A percentile compares a stretch with the other conserved stretches of the same genome.
Conservation (phyloP, 1,284 basidiomycete genomes). For the Melanopsichium pennsylvanicum region DNA sequence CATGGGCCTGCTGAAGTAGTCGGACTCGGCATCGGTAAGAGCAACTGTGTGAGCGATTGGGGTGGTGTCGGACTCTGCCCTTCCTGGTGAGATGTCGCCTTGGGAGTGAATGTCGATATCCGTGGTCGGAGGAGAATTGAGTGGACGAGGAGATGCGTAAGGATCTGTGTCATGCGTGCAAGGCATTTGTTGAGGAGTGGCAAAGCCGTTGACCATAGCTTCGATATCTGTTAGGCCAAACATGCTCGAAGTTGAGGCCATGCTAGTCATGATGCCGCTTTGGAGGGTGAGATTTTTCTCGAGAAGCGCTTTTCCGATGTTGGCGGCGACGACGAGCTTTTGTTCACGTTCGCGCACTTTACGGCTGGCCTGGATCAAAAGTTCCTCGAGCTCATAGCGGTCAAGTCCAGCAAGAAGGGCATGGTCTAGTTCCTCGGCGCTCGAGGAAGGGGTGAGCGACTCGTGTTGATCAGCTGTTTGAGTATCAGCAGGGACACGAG, state of each 20-base stretch:
- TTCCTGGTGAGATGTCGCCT: constrained; percentile 13
- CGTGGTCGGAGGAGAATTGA: constrained; percentile 51
- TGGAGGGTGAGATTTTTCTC: constrained; percentile 57
- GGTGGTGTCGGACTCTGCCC: constrained; percentile 19
- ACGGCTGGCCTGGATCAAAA: constrained; percentile 52
- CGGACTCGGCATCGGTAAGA: constrained; percentile 2
- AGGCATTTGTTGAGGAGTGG: not conserved
- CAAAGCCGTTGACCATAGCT: constrained; percentile 24
- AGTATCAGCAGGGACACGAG: no score
- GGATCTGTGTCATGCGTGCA: not conserved
- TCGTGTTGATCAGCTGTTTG: not conserved
- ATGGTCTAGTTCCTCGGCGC: constrained; percentile 27
- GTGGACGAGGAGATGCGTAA: constrained; percentile 1
- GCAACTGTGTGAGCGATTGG: constrained; percentile 14
- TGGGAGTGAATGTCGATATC: constrained; percentile 27
- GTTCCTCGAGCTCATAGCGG: constrained; percentile 51
- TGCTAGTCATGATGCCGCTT: constrained; percentile 46
- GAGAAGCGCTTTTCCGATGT: constrained; percentile 58
- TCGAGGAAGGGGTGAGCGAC: constrained; percentile 7
- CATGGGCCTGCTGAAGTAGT: constrained; percentile 27
- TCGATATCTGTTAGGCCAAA: constrained; percentile 31
- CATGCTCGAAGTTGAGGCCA: constrained; percentile 36
- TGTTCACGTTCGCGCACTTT: constrained; percentile 55
- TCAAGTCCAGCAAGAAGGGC: constrained; percentile 45
- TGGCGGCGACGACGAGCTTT: constrained; percentile 56